Evolutionary conservation across 768 basidiomycete species (phyloP), one percentile per base, ranked within the genome.

Genomic region (Suillus ampliporus): DNA sequence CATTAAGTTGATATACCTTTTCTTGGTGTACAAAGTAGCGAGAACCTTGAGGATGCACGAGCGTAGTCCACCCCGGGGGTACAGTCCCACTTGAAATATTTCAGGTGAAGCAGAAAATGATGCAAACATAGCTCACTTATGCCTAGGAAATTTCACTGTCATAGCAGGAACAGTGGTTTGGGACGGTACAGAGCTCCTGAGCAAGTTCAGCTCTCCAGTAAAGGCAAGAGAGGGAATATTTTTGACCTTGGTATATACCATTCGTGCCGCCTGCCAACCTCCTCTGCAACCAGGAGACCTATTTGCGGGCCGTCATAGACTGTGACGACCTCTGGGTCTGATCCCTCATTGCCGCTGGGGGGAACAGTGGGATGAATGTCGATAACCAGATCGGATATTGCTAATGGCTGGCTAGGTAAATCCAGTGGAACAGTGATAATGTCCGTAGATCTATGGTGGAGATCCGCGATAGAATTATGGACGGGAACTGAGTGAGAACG

Each of bases 31-130:
- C 35, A 26, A 54, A 54, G 37, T 54, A 54, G 15, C 53, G 53
- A 38, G 53, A 54, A 17, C 53, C 53, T 54, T 54, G 21, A 15
- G 53, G 48, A 56, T 74, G 70, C 50, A 40, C 60, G 35, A 58
- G 35, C 37, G 50, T 50, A 14, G 44, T 38, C 72, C 72, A 74
- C 38, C 65, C 72, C 8, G 34, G 17, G 0, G 75, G 76, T 3
- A 63, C 17, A 0, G 19, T 2, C 10, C 35, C 14, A 31, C 51
- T 52, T 14, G 1, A 35, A 35, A 52, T 11, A 21, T 11, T 21
- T 52, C 19, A 52, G n/a, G n/a, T 35, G 3, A 13, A 13, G 51
- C 13, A 35, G n/a, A 3, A 52, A 52, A 35, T 14, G n/a, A 11
- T 35, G 11, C 7, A 34, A 35, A n/a, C n/a, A 35, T 19, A 2